Evolutionary conservation across 306 rosid species (phyloP), one percentile per base, ranked within the genome.

Genomic region (Abrus precatorius): DNA sequence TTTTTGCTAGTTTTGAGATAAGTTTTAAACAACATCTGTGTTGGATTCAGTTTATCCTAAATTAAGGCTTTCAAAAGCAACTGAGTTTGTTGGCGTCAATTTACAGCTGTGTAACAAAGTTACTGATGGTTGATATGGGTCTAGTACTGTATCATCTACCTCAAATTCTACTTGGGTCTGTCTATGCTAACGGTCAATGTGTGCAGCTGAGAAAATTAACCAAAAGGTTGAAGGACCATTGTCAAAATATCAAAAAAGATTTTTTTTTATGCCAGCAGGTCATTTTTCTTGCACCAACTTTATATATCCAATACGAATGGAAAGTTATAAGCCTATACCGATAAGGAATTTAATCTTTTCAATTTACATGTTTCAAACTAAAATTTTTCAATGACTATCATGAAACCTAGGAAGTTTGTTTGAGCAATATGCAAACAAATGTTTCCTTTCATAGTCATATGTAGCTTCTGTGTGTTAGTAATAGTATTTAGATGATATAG

Each of bases 181-280:
- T 74, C 86, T 73, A 69, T 79, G 80, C 83, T 85, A 84, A 88
- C 87, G 93, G 99, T 96, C 98, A 50, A 93, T 96, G 68, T 98
- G 97, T 77, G 99, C 93, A 65, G 98, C 99, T 81, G 99, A 96
- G 93, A 96, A 96, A 92, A 96, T 96, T 81, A 93, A 98, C 11
- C 97, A 96, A 76, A 96, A 93, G 90, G 99, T 96, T 80, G 99
- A 96, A 87, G 99, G 99, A 29, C 98, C 93, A 79, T 72, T 96
- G 85, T 96, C 99, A 28, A 96, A 96, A 89, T 96, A 98, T 48
- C 99, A 20, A 96, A 80, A 96, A 96, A 53, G 99, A 93, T 84
- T 96, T 88, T 82, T 98, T 96, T 87, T 86, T 93, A 87, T 97
- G 98, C 73, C 99, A 96, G 86, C 99, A 96, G 97, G 99, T 93